Evolutionary conservation across 371 early-diverging fungal genomes (phyloP).

Genomic region (Mucor mucedo): DNA sequence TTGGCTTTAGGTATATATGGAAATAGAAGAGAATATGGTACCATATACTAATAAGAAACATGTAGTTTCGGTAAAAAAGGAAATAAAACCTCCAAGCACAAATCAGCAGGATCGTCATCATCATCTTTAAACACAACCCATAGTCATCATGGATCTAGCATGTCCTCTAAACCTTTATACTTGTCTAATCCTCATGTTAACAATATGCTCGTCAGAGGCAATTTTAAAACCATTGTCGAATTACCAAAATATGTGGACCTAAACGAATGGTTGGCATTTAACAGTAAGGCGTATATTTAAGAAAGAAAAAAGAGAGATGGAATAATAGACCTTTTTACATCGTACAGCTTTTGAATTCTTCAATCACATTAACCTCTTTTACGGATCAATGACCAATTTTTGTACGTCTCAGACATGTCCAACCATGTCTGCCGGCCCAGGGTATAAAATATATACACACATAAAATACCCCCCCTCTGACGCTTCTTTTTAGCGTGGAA

Average conservation of each 20-base stretch:
- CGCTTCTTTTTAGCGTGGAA: conserved; percentile 64
- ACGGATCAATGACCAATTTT: conserved; percentile 89
- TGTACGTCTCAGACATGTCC: conserved; percentile 86
- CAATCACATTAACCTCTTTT: conserved; percentile 91
- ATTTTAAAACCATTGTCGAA: conserved; percentile 85
- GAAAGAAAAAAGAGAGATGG: neutral
- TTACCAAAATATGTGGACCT: conserved; percentile 90
- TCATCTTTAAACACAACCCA: conserved; percentile 17
- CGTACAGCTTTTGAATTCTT: conserved; percentile 89
- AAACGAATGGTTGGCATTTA: conserved; percentile 96
- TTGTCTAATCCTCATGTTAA: conserved; percentile 77
- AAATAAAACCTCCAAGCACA: conserved; percentile 48
- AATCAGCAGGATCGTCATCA: conserved; percentile 45
- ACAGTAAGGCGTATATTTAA: conserved; percentile 60
- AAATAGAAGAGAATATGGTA: neutral
- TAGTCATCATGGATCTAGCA: conserved; percentile 7
- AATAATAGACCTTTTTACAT: neutral
- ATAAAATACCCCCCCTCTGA: neutral
- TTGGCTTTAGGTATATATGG: conserved; percentile 38
- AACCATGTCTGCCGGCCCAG: conserved; percentile 87
- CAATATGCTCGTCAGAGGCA: conserved; percentile 89
- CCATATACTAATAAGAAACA: neutral
- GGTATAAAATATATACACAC: conserved; percentile 45
- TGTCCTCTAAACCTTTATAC: conserved; percentile 66
- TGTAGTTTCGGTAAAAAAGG: conserved; percentile 47